A percentile compares a stretch with the other conserved stretches of the same genome.
These are phyloP conservation scores for Aspergillus asperescens DNA, from an alignment of 495 filamentous ascomycete genomes.

Conservation along the genomic window DNA sequence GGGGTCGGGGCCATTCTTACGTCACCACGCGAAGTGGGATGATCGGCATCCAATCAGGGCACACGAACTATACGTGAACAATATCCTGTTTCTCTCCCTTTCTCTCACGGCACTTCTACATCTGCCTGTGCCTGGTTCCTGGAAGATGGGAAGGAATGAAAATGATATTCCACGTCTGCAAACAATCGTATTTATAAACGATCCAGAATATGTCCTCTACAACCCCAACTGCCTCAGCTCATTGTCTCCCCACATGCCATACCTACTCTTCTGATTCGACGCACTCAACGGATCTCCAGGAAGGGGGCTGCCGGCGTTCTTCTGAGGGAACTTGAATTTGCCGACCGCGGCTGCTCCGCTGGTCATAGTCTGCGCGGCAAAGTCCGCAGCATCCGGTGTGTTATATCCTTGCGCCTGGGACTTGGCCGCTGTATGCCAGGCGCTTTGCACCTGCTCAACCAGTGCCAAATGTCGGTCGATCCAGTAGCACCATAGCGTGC, in stretches of 20 bases:
- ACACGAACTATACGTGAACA: no score
- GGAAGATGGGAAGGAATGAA: no score
- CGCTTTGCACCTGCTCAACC: constrained; percentile 2
- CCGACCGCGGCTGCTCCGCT: background rate
- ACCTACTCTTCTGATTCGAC: background rate
- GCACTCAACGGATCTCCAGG: constrained; percentile 1
- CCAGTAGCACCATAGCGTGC: constrained; percentile 17
- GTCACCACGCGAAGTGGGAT: no score
- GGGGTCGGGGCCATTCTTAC: no score
- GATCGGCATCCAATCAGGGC: no score
- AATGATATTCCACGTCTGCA: no score
- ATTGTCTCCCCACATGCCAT: constrained; percentile 8
- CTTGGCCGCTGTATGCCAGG: constrained; percentile 7
- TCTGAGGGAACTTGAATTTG: constrained; percentile 2
- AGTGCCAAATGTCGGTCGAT: constrained; percentile 9
- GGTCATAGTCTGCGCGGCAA: background rate
- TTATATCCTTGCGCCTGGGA: background rate
- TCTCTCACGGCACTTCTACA: no score
- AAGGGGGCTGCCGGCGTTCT: background rate
- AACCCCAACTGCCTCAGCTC: background rate
- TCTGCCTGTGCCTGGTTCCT: no score
- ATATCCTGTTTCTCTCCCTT: no score
- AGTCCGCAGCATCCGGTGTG: background rate
- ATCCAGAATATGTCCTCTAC: no score
- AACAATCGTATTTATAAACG: no score